Evolutionary conservation across 352 stramenopile genomes (phyloP).

Genomic region (Blastocystis sp.): DNA sequence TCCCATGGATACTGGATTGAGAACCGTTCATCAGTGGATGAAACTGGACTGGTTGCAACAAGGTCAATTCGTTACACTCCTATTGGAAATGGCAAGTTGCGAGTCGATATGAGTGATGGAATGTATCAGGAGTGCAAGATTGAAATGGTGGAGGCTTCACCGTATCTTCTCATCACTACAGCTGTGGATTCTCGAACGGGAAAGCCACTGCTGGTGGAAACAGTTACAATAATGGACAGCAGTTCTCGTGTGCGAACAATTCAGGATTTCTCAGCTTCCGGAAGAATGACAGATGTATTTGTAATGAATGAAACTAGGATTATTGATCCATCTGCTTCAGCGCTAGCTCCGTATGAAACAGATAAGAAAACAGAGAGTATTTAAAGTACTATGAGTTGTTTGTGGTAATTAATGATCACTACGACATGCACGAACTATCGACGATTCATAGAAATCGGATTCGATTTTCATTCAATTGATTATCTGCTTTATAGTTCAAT

Average conservation of each 20-base stretch:
- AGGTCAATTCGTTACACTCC: conserved; percentile 40
- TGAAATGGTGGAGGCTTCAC: conserved; percentile 41
- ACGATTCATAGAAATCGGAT: neutral
- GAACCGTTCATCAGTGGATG: neutral
- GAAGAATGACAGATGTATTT: conserved; percentile 41
- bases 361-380: neutral
- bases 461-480: conserved; percentile 1
- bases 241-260: conserved; percentile 50
- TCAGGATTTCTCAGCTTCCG: conserved; percentile 45
- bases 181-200: conserved; percentile 19
- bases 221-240: conserved; percentile 62
- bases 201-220: conserved; percentile 63
- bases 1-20: conserved; percentile 56
- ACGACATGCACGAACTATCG: neutral
- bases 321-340: neutral
- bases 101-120: conserved; percentile 33
- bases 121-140: conserved; percentile 22
- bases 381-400: neutral
- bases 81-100: conserved; percentile 59
- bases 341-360: conserved; percentile 11
- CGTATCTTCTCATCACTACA: conserved; percentile 60
- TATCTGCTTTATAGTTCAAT: neutral
- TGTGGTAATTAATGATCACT: neutral
- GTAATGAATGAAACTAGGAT: conserved; percentile 55
- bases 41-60: conserved; percentile 35